Evolutionary conservation across 306 rosid species (phyloP), one percentile per base, ranked within the genome.

Genomic region (Trifolium dubium): DNA sequence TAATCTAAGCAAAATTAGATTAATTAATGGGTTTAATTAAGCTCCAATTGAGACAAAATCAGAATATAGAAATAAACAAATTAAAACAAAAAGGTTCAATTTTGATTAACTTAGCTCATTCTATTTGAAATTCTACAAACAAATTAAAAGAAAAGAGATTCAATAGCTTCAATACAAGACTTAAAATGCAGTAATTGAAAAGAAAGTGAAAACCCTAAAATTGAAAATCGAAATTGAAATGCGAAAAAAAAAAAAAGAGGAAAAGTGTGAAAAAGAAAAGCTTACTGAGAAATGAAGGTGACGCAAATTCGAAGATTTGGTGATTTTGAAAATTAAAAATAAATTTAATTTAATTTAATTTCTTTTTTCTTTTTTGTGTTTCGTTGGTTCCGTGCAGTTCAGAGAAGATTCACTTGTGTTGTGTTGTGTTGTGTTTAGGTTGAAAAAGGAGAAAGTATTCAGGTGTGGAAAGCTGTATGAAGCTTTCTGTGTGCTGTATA

Each of bases 211-310:
- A 82, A 74, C 86, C 86, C 83, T 78, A 82, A 74, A 56, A 69
- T 40, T 15, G 44, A 44, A 44, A 44, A 12, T 12, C 50, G 15
- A 0, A 44, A 82, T 32, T 43, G 58, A 73, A 65, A 53, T 15
- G 10, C 14, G 34, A 41, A 77, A 71, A 13, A 60, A 31, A 15
- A 15, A n/a, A n/a, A 18, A 76, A 23, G 62, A 51, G 46, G 80
- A 84, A 18, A 64, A 6, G 13, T 6, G 14, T 17, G 46, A 39
- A 78, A 23, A 66, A 51, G 46, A 44, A 82, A 84, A 18, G 67
- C 89, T 80, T 72, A 89, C 94, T 89, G 87, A 67, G 82, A 81
- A 71, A 51, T 53, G 69, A 64, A 51, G 76, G 65, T 76, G 85
- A 74, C 71, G 58, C 81, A 29, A 65, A 73, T 79, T 81, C 41